Conservation (phyloP, 1,284 basidiomycete species). For the Phellopilus nigrolimitatus region DNA sequence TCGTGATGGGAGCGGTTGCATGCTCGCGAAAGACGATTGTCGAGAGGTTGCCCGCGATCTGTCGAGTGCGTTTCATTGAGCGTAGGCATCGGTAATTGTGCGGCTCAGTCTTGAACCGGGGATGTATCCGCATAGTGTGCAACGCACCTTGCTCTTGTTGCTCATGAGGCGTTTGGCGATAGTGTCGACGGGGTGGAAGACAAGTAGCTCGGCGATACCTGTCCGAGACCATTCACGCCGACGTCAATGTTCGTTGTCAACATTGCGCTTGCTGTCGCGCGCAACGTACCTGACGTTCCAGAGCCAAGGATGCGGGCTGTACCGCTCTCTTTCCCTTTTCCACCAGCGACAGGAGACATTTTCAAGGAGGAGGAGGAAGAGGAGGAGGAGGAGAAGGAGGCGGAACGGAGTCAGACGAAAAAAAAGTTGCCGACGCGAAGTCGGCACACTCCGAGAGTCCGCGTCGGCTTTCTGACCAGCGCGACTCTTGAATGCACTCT, state of each 20-base stretch:
- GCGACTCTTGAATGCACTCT: too few species aligned
- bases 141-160: slow-evolving; percentile 83
- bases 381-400: too few species aligned
- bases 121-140: too few species aligned
- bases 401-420: background rate
- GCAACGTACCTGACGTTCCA: slow-evolving; percentile 83
- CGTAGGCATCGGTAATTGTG: too few species aligned
- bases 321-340: slow-evolving; percentile 74
- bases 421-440: background rate
- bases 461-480: too few species aligned
- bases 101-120: too few species aligned
- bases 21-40: slow-evolving; percentile 86
- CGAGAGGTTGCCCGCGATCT: slow-evolving; percentile 56
- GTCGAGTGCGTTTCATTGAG: too few species aligned
- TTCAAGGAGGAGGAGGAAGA: background rate
- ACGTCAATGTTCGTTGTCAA: background rate
- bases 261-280: too few species aligned
- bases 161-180: slow-evolving; percentile 98
- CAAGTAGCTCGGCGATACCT: slow-evolving; percentile 92
- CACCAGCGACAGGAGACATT: slow-evolving; percentile 12
- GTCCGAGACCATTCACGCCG: background rate
- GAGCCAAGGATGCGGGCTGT: slow-evolving; percentile 90
- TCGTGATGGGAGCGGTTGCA: slow-evolving; percentile 62
- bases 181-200: slow-evolving; percentile 93
- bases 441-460: too few species aligned